Evolutionary conservation across 2,329 filamentous ascomycete species (phyloP).

Genomic region (Hortaea werneckii): DNA sequence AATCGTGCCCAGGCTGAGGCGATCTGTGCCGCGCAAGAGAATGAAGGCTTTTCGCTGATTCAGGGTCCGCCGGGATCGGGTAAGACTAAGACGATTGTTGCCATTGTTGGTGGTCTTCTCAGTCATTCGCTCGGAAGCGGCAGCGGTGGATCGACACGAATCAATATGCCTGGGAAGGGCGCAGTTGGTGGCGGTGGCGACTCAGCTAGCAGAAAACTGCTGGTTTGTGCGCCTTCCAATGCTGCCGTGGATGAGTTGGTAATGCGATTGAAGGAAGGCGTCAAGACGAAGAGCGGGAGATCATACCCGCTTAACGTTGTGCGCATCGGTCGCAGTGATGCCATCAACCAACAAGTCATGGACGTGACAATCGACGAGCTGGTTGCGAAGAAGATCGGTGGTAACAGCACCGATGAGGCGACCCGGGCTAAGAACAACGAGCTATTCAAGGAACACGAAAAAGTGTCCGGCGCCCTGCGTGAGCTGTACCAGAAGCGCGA

Average conservation of each 20-base stretch:
- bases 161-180: slow-evolving; percentile 26
- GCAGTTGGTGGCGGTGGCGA: slow-evolving; percentile 12
- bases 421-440: slow-evolving; percentile 46
- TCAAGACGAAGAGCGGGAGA: slow-evolving; percentile 66
- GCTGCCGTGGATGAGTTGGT: slow-evolving; percentile 95
- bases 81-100: slow-evolving; percentile 96
- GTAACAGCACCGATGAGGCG: slow-evolving; percentile 26
- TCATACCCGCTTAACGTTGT: slow-evolving; percentile 73
- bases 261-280: slow-evolving; percentile 76
- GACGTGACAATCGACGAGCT: slow-evolving; percentile 92
- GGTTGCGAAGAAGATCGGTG: slow-evolving; percentile 60
- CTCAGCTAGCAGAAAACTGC: slow-evolving; percentile 64
- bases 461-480: slow-evolving; percentile 54
- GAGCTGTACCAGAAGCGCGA: slow-evolving; percentile 61
- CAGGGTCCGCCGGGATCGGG: slow-evolving; percentile 89
- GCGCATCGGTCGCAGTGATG: slow-evolving; percentile 81
- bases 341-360: slow-evolving; percentile 77
- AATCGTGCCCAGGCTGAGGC: slow-evolving; percentile 86
- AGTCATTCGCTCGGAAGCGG: slow-evolving; percentile 48
- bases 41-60: slow-evolving; percentile 93
- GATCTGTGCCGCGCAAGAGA: slow-evolving; percentile 83
- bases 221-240: slow-evolving; percentile 97
- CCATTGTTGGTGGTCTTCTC: slow-evolving; percentile 82
- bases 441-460: slow-evolving; percentile 60
- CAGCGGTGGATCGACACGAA: slow-evolving; percentile 18